A percentile compares a stretch with the other conserved stretches of the same genome.
phyloP scores from a whole-genome alignment of 768 basidiomycete genomes.

The Collybia nuda region DNA sequence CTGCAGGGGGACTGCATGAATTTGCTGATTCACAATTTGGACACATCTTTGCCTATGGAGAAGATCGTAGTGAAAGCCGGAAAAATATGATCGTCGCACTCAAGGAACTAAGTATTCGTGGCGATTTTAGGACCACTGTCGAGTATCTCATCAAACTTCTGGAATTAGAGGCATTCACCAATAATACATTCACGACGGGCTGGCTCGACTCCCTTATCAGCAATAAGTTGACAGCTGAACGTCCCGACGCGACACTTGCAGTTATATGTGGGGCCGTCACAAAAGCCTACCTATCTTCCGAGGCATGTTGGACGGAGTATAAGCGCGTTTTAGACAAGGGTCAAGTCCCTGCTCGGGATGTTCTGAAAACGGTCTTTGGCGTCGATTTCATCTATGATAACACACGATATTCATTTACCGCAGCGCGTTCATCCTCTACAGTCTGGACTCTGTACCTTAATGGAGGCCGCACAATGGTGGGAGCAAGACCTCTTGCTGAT shows the following conservation, averaged over 20 bases:
- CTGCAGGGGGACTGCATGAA: conserved; percentile 96
- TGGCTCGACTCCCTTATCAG: conserved; percentile 98
- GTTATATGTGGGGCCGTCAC: conserved; percentile 96
- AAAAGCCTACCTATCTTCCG: conserved; percentile 89
- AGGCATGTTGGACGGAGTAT: conserved; percentile 91
- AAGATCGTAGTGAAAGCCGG: conserved; percentile 90
- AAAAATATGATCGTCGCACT: conserved; percentile 99
- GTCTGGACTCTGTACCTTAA: conserved; percentile 96
- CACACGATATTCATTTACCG: conserved; percentile 92
- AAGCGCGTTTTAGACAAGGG: conserved; percentile 96
- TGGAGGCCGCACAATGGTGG: conserved; percentile 90
- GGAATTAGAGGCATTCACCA: conserved; percentile 93
- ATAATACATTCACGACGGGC: conserved; percentile 97
- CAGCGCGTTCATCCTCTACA: conserved; percentile 84
- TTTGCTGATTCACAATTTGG: conserved; percentile 99
- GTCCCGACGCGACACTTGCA: conserved; percentile 89
- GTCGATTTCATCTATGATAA: conserved; percentile 99
- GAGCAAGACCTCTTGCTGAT: conserved; percentile 89
- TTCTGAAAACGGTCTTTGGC: conserved; percentile 94
- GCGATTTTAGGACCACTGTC: conserved; percentile 97
- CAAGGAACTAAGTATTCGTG: conserved; percentile 97
- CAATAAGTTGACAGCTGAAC: conserved; percentile 95
- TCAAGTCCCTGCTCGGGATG: conserved; percentile 92
- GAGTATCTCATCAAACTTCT: conserved; percentile 98
- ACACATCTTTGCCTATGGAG: conserved; percentile 98